These are phyloP conservation scores for Phanerochaete sordida DNA, from an alignment of 768 basidiomycete genomes.

Conservation along the genomic window DNA sequence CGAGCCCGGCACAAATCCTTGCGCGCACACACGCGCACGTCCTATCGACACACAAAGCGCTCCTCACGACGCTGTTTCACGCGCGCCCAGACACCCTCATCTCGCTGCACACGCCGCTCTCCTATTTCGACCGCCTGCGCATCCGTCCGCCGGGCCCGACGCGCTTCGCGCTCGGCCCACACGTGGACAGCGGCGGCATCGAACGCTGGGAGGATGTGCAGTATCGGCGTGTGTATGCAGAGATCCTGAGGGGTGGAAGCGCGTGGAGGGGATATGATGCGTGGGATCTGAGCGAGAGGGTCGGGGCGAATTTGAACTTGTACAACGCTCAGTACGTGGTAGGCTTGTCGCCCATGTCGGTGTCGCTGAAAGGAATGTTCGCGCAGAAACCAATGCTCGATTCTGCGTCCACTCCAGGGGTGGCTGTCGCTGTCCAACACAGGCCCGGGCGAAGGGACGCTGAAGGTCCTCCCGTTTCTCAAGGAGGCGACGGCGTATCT, in stretches of 20 bases:
- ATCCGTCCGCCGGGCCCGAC: constrained; percentile 71
- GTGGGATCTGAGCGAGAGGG: constrained; percentile 53
- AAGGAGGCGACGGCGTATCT: constrained; percentile 63
- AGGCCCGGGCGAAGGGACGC: constrained; percentile 63
- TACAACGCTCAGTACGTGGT: constrained; percentile 53
- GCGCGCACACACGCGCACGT: constrained; percentile 65
- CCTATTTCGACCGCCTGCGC: constrained; percentile 74
- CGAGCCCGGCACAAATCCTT: constrained; percentile 56
- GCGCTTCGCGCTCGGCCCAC: constrained; percentile 64
- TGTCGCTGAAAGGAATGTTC: too few relatives aligned
- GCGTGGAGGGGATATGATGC: constrained; percentile 62
- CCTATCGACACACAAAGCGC: constrained; percentile 51
- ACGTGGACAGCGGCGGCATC: constrained; percentile 63
- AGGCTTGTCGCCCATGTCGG: not conserved
- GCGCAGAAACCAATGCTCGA: constrained; percentile 21
- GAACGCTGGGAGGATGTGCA: constrained; percentile 71
- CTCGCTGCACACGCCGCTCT: constrained; percentile 55
- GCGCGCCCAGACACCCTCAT: constrained; percentile 39
- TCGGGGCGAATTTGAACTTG: constrained; percentile 59
- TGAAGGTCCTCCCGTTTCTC: constrained; percentile 65
- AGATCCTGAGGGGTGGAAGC: constrained; percentile 45
- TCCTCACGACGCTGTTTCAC: constrained; percentile 57
- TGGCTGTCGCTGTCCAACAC: constrained; percentile 46
- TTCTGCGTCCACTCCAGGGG: constrained; percentile 60
- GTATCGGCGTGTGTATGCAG: constrained; percentile 52